These are phyloP conservation scores for Candida coquimbonensis DNA, from an alignment of 805 yeast genomes.

Conservation along the genomic window DNA sequence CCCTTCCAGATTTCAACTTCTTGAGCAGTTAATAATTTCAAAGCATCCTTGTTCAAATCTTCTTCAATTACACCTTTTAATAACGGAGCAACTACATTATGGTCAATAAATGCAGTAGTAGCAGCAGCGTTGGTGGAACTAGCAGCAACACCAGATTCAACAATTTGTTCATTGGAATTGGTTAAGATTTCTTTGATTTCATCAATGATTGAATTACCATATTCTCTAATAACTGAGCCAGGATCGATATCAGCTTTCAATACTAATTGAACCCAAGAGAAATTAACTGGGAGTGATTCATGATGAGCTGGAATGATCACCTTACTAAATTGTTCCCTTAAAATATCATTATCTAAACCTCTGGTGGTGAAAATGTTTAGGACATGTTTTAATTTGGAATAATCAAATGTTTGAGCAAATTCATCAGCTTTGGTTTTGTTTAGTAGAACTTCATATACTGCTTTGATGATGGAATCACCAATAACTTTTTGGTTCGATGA, in stretches of 20 bases:
- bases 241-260: conserved; percentile 60
- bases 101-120: conserved; percentile 50
- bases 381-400: conserved; percentile 29
- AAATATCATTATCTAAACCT: conserved; percentile 14
- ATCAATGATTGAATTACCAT: conserved; percentile 19
- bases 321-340: conserved; percentile 30
- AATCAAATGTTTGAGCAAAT: conserved; percentile 18
- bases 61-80: conserved; percentile 35
- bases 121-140: conserved; percentile 46
- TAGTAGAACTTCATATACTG: conserved; percentile 29
- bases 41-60: conserved; percentile 29
- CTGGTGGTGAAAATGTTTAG: conserved; percentile 32
- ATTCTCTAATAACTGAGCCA: conserved; percentile 39
- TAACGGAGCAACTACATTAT: conserved; percentile 47
- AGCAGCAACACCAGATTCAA: conserved; percentile 35
- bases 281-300: conserved; percentile 30
- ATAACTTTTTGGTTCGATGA: conserved; percentile 30
- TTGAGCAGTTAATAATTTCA: conserved; percentile 33
- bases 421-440: conserved; percentile 9
- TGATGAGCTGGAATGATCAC: conserved; percentile 41
- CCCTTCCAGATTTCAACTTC: conserved; percentile 62
- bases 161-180: conserved; percentile 9
- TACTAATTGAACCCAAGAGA: conserved; percentile 74
- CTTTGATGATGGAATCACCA: conserved; percentile 37
- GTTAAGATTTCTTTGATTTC: conserved; percentile 17